phyloP scores from a whole-genome alignment of 2,329 filamentous ascomycete species.

The Elsinoe fawcettii region DNA sequence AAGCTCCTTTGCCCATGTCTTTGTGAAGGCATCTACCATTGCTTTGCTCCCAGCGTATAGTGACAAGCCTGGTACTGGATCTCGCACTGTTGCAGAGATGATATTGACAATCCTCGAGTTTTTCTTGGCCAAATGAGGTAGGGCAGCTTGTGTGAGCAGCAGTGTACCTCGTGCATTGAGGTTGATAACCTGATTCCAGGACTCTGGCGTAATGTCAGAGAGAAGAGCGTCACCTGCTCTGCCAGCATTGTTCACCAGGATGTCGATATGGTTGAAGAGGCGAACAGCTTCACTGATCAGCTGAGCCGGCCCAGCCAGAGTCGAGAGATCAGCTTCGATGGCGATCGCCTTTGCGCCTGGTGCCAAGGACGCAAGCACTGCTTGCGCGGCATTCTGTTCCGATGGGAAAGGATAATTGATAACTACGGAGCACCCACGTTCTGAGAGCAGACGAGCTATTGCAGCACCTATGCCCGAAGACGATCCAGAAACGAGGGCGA shows the following conservation, averaged over 20 bases:
- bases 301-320: constrained; percentile 29
- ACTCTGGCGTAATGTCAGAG: constrained; percentile 25
- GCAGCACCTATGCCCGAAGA: constrained; percentile 41
- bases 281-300: constrained; percentile 32
- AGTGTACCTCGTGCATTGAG: constrained; percentile 36
- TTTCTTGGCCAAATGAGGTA: constrained; percentile 33
- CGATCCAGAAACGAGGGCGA: constrained; percentile 25
- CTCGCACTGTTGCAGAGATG: constrained; percentile 31
- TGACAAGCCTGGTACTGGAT: constrained; percentile 32
- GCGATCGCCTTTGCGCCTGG: constrained; percentile 26
- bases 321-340: constrained; percentile 38
- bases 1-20: constrained; percentile 39
- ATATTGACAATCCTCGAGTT: constrained; percentile 40
- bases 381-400: constrained; percentile 26
- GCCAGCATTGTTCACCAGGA: constrained; percentile 32
- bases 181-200: constrained; percentile 35
- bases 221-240: constrained; percentile 19
- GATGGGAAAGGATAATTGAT: constrained; percentile 41
- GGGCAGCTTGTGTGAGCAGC: constrained; percentile 33
- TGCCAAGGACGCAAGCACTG: constrained; percentile 25
- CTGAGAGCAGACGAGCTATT: constrained; percentile 37
- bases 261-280: constrained; percentile 33
- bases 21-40: constrained; percentile 42
- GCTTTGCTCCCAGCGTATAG: constrained; percentile 44
- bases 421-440: constrained; percentile 41